Percentiles rank a stretch among this genome's conserved stretches.
phyloP scores from a whole-genome alignment of 1,139 yeast genomes.

The Suzukiozyma palmioleophila region DNA sequence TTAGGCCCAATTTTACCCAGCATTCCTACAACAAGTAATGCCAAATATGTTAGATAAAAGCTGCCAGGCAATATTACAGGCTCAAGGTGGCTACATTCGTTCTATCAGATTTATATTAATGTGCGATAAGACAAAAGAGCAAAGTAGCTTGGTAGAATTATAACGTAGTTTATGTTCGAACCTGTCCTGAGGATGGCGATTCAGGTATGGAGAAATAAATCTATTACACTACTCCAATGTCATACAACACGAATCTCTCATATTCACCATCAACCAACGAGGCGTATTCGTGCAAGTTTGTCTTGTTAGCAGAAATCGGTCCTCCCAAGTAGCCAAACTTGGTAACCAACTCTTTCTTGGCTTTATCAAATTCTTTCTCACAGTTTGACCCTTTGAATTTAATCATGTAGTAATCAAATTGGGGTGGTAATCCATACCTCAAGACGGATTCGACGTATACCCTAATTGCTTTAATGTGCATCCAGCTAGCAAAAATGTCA shows the following conservation, averaged over 20 bases:
- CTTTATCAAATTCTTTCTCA: conserved; percentile 45
- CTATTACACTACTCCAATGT: conserved; percentile 33
- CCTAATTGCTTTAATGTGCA: conserved; percentile 70
- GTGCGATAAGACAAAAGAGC: neutral
- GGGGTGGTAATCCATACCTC: conserved; percentile 95
- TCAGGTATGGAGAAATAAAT: conserved; percentile 1
- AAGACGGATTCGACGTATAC: conserved; percentile 64
- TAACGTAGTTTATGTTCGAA: neutral
- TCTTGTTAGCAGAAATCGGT: conserved; percentile 43
- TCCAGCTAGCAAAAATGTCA: conserved; percentile 81
- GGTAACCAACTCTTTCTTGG: conserved; percentile 62
- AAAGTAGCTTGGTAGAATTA: neutral
- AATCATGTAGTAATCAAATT: conserved; percentile 64
- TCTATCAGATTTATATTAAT: neutral
- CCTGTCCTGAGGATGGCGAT: neutral
- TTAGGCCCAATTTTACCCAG: too few species aligned
- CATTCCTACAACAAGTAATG: too few species aligned
- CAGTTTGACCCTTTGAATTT: conserved; percentile 35
- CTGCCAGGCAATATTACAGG: too few species aligned
- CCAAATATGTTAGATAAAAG: too few species aligned
- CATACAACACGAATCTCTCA: conserved; percentile 90
- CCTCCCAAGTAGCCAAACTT: conserved; percentile 92
- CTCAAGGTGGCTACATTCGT: too few species aligned
- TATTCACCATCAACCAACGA: conserved; percentile 90
- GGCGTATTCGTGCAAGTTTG: conserved; percentile 79